Evolutionary conservation across 2,329 filamentous ascomycete species (phyloP), one percentile per base, ranked within the genome.

Genomic region (Hypoxylon rubiginosum): DNA sequence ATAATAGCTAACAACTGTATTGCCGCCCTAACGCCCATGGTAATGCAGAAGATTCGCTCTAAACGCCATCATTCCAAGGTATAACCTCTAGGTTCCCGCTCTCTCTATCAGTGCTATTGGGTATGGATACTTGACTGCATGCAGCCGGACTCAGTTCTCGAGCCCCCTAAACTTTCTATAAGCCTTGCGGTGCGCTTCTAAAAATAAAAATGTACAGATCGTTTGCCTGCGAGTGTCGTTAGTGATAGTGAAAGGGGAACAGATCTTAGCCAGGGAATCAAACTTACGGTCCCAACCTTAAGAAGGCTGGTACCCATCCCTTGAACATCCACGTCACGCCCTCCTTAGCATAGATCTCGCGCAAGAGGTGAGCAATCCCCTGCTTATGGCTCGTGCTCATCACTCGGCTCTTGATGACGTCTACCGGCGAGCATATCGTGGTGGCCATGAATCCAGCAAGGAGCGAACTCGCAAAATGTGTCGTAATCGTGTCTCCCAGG

Each of bases 331-430:
- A 97, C 48, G 85, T 80, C 53, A 92, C 78, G 1, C 93, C 93
- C 75, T 97, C 92, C 17, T 86, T 82, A 58, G 83, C 85, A 69
- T 90, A 92, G 32, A 94, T 89, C 48, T 92, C 88, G 45, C 82
- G 80, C 58, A 97, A 80, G 21, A 94, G 78, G 60, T 82, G 82
- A 2, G 86, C 69, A 30, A 96, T 79, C 26, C 86, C 83, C 69
- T 86, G 79, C 67, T 82, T 78, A 45, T 82, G 78, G 52, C 80
- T 80, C 24, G 90, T 86, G 67, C 90, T 91, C 93, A 97, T 97
- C 74, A 97, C 88, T 24, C 92, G 85, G 9, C 93, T 97, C 84
- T 97, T 97, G 81, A 97, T 90, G 30, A 97, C 93, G 78, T 97
- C 93, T 54, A 97, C 90, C 0, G 93, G 93, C 62, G 90, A 93